A percentile compares a stretch with the other conserved stretches of the same genome.
These are phyloP conservation scores for Penicillium desertorum DNA, from an alignment of 495 filamentous ascomycete species.

Conservation along the genomic window DNA sequence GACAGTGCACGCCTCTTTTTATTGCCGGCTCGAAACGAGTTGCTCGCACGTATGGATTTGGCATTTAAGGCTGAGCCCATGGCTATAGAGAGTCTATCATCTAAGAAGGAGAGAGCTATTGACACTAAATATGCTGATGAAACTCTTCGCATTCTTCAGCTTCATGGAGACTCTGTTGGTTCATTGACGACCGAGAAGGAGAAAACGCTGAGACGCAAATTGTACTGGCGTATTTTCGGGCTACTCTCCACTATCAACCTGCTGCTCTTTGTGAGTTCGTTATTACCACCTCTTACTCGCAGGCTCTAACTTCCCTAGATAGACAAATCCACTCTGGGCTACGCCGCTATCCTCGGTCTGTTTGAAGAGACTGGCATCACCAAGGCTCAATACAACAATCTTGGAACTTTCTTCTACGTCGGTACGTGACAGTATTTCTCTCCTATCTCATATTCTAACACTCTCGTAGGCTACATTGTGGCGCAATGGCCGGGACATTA, in stretches of 20 bases:
- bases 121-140: slow-evolving; percentile 22
- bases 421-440: slow-evolving; percentile 6
- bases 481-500: slow-evolving; percentile 27
- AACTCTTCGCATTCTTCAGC: slow-evolving; percentile 23
- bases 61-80: background rate
- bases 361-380: slow-evolving; percentile 25
- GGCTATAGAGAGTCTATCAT: background rate
- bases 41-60: background rate
- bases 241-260: slow-evolving; percentile 21
- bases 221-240: slow-evolving; percentile 20
- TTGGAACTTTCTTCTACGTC: slow-evolving; percentile 28
- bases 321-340: slow-evolving; percentile 26
- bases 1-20: background rate
- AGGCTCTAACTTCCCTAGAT: slow-evolving; percentile 13
- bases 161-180: slow-evolving; percentile 19
- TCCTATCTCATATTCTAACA: background rate
- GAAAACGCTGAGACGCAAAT: slow-evolving; percentile 12
- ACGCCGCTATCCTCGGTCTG: slow-evolving; percentile 27
- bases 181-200: slow-evolving; percentile 24
- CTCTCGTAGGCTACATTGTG: slow-evolving; percentile 14
- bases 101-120: background rate
- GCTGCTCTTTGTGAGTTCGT: slow-evolving; percentile 21
- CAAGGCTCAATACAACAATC: slow-evolving; percentile 25
- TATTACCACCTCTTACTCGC: background rate
- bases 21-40: background rate